Evolutionary conservation across 1,284 basidiomycete species (phyloP).

Genomic region (Ceratobasidium sp.): DNA sequence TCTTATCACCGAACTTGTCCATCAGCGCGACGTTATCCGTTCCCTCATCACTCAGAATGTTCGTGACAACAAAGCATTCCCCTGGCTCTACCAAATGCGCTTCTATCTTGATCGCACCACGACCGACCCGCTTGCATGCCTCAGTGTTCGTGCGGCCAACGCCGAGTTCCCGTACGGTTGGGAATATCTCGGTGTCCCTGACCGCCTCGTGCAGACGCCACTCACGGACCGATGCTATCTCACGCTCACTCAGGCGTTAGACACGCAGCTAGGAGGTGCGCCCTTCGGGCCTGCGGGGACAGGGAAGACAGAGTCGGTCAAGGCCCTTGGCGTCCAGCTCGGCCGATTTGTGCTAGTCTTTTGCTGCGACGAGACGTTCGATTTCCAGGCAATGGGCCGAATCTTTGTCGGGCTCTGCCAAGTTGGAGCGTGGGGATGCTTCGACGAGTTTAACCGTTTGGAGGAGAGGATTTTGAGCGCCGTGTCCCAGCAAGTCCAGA

Average conservation of each 20-base stretch:
- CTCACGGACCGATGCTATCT: conserved; percentile 98
- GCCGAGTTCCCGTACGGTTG: conserved; percentile 96
- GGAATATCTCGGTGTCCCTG: conserved; percentile 97
- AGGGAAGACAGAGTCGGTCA: conserved; percentile 99
- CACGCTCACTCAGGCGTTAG: conserved; percentile 93
- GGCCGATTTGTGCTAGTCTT: conserved; percentile 98
- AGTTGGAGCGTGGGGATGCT: conserved; percentile 99
- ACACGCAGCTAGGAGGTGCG: conserved; percentile 93
- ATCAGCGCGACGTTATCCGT: conserved; percentile 94
- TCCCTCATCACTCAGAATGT: conserved; percentile 75
- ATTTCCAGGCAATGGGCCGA: conserved; percentile 99
- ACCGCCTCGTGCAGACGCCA: conserved; percentile 97
- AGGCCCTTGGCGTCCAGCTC: conserved; percentile 95
- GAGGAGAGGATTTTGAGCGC: conserved; percentile 98
- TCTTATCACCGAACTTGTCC: conserved; percentile 97
- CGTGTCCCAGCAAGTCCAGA: conserved; percentile 99
- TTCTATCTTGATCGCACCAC: conserved; percentile 84
- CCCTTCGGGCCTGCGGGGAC: conserved; percentile 99
- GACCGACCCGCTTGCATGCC: conserved; percentile 78
- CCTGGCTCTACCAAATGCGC: conserved; percentile 98
- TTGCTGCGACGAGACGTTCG: conserved; percentile 99
- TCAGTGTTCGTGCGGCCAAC: conserved; percentile 86
- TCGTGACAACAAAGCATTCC: conserved; percentile 73
- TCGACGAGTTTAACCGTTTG: conserved; percentile 97
- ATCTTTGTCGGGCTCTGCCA: conserved; percentile 99